Evolutionary conservation across 2,329 filamentous ascomycete species (phyloP), one percentile per base, ranked within the genome.

Genomic region (Exserohilum rostratum): DNA sequence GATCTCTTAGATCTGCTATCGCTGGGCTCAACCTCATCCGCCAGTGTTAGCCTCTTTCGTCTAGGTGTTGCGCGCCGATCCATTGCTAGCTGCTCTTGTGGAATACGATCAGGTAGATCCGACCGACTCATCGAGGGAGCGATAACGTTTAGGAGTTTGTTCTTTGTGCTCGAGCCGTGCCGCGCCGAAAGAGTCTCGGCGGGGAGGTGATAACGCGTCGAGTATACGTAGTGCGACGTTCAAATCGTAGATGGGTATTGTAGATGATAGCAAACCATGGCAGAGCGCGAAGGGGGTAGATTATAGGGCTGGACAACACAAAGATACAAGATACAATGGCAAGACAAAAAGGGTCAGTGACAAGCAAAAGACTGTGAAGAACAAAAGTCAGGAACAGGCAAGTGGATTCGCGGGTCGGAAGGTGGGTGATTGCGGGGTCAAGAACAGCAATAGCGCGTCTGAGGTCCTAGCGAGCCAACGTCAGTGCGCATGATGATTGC

Each of bases 381-480:
- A 3, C 35, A 35, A 31, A 43, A 38, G 35, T 30, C 42, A 33
- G 34, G 30, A 46, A 46, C 31, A 33, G 47, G 47, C 44, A 54
- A 31, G 51, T 38, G 50, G 50, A 40, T 25, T 46, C 15, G 35
- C 44, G 37, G 27, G 47, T 39, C 47, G 33, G 40, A 34, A 51
- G 42, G 35, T 42, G 52, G 42, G 35, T 46, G 49, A 48, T 52
- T 62, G 61, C 54, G 61, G 58, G 61, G 61, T 62, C 49, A 31
- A 29, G 29, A 42, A 20, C 48, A 33, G 12, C 18, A 44, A 49
- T 54, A 54, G 51, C 51, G 52, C 37, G 47, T 43, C 31, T 39
- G 20, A 46, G 17, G 49, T 38, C 11, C 29, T 30, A 17, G 52
- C 47, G 6, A 34, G 46, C 34, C 42, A 34, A 22, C 39, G 45